Evolutionary conservation across 495 filamentous ascomycete species (phyloP).

Genomic region (Podospora pseudopauciseta): DNA sequence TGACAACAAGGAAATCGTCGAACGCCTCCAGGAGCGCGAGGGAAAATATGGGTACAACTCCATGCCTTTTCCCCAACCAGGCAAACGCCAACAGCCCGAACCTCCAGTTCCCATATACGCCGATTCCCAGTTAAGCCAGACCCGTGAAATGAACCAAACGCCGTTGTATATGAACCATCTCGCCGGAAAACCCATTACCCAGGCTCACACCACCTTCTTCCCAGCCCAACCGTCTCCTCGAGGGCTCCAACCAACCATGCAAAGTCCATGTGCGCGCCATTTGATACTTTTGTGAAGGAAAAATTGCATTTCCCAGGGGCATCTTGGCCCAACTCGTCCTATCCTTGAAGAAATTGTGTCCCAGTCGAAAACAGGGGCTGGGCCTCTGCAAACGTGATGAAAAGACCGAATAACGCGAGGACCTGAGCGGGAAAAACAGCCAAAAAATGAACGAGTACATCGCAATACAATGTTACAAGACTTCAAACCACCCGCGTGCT

Average conservation of each 20-base stretch:
- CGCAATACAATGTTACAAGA: not conserved
- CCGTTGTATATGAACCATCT: slow-evolving; percentile 15
- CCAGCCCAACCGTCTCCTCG: slow-evolving; percentile 2
- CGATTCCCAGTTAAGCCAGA: not conserved
- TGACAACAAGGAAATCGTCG: not conserved
- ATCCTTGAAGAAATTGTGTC: not conserved
- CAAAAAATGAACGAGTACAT: not conserved
- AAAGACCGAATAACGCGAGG: not conserved
- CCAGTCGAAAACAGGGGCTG: no score
- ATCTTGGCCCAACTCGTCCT: not conserved
- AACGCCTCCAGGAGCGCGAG: not conserved
- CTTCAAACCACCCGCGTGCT: not conserved
- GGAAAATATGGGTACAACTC: not conserved
- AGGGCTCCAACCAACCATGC: slow-evolving; percentile 5
- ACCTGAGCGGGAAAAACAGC: not conserved
- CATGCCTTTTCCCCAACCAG: not conserved
- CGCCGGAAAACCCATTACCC: slow-evolving; percentile 5
- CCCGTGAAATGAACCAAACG: not conserved
- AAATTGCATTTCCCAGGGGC: not conserved
- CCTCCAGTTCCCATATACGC: not conserved
- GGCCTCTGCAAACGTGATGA: not conserved
- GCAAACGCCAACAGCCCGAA: not conserved
- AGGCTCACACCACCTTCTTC: not conserved
- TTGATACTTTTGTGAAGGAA: slow-evolving; percentile 1
- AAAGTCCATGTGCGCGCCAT: slow-evolving; percentile 9